Evolutionary conservation across 2,329 filamentous ascomycete genomes (phyloP), one percentile per base, ranked within the genome.

Genomic region (Aureobasidium musti): DNA sequence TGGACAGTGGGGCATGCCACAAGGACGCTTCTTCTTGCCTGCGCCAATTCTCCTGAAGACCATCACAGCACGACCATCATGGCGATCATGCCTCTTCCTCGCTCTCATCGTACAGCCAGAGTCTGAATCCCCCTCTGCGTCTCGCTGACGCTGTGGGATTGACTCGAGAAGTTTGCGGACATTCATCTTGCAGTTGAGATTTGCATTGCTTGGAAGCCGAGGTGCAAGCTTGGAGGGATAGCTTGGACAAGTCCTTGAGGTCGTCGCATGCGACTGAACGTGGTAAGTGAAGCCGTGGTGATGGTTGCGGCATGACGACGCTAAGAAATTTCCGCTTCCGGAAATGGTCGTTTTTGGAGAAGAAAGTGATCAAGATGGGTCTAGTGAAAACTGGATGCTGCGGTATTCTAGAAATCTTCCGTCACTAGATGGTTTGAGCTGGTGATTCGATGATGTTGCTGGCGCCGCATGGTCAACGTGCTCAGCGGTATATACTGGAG

Each of bases 261-360:
- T 19, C 26, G 10, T 21, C 21, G 23, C 13, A 26, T 17, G 11
- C 21, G 13, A 23, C 21, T n/a, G 17, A n/a, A 30, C 33, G 54
- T 10, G 8, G 37, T 45, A 43, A 28, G 17, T 43, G 54, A 43
- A 43, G 21, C 17, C 8, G 54, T 33, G 54, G 23, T 59, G 37
- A 43, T 45, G 54, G 37, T 28, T 59, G 11, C 17, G 54, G 39
- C 37, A 43, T 59, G 37, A 19, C 8, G 54, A 37, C 23, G 54
- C 21, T 59, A 23, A 59, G 37, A 5, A 59, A 45, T 45, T 39
- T 43, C 23, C 39, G 54, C 26, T 39, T 43, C n/a, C 54, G 54
- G 54, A 43, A 30, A 59, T 30, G 23, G 8, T 59, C 35, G 54
- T 17, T 5, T 7, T 39, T 21, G 23, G 39, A 37, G 26, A 33